Evolutionary conservation across 2,329 filamentous ascomycete species (phyloP), one percentile per base, ranked within the genome.

Genomic region (Geosmithia putterillii): DNA sequence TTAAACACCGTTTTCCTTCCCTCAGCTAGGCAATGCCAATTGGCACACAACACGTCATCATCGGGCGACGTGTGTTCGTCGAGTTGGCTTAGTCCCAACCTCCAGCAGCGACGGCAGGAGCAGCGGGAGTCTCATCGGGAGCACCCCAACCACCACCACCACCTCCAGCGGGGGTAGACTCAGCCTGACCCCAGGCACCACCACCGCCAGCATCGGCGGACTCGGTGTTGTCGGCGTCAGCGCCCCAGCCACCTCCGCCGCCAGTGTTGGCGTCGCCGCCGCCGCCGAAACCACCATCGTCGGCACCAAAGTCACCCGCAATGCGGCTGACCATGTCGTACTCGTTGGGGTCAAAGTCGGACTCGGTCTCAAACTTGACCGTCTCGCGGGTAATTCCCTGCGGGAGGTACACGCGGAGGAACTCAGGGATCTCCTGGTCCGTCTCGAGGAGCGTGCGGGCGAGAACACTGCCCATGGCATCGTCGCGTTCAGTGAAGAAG

Each of bases 381-480:
- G 74, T 64, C 15, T 60, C 54, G 0, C 58, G 56, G 1, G 66
- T 62, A 0, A 63, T 65, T 1, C 73, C 71, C 45, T 81, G 72
- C 0, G 83, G 82, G 44, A 77, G 64, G 57, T 76, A 79, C 1
- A 67, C 50, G 50, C 82, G 57, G 0, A 96, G 73, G 57, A 96
- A 96, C 0, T 94, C 84, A 0, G 92, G 92, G 21, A 98, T 64
- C 0, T 69, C 63, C 61, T 95, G 87, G 5, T 79, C 71, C 5
- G 79, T 85, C 63, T 96, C 90, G 0, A 94, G 56, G 0, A 98
- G 70, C 6, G 86, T 79, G 58, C 89, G 88, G 34, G 86, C 84
- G 1, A 98, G 69, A 2, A 83, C 78, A 9, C 74, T 70, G 0
- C 74, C 87, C 37, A 96, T 65, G 3, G 81, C 73, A 44, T 83